Percentiles rank a stretch among this genome's conserved stretches.
Evolutionary conservation across 1,284 basidiomycete genomes (phyloP).

Genomic region (Schizopora paradoxa): DNA sequence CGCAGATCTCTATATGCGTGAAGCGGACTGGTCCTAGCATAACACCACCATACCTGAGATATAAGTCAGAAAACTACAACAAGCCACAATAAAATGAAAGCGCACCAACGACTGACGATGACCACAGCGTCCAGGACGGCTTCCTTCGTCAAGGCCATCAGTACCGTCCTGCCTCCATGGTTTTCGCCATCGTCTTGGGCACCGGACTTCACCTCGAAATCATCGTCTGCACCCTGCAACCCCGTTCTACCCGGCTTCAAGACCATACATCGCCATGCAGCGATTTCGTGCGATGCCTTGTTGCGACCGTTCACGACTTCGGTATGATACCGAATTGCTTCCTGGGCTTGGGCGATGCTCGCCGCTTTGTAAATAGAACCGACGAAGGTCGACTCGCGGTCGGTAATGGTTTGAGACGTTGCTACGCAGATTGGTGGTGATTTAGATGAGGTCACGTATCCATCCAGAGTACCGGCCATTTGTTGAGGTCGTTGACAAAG

Average conservation of each 20-base stretch:
- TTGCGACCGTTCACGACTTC: slow-evolving; percentile 47
- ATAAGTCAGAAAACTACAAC: neutral
- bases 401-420: slow-evolving; percentile 65
- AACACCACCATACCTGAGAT: slow-evolving; percentile 71
- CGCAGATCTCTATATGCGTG: slow-evolving; percentile 69
- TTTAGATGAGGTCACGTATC: slow-evolving; percentile 45
- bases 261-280: slow-evolving; percentile 71
- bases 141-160: slow-evolving; percentile 66
- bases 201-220: slow-evolving; percentile 60
- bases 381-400: slow-evolving; percentile 64
- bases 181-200: slow-evolving; percentile 69
- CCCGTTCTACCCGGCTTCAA: slow-evolving; percentile 63
- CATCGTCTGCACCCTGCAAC: slow-evolving; percentile 57
- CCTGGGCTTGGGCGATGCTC: slow-evolving; percentile 42
- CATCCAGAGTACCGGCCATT: slow-evolving; percentile 52
- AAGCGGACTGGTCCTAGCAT: slow-evolving; percentile 70
- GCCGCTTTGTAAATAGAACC: slow-evolving; percentile 52
- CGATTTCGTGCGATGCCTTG: slow-evolving; percentile 64
- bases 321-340: slow-evolving; percentile 43
- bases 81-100: slow-evolving; percentile 11
- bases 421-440: slow-evolving; percentile 46
- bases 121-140: slow-evolving; percentile 61
- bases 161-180: slow-evolving; percentile 56
- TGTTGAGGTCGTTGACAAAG: slow-evolving; percentile 14
- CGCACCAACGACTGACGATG: slow-evolving; percentile 70